Evolutionary conservation across 2,329 filamentous ascomycete genomes (phyloP).

Genomic region (Graphiopsis chlorocephala): DNA sequence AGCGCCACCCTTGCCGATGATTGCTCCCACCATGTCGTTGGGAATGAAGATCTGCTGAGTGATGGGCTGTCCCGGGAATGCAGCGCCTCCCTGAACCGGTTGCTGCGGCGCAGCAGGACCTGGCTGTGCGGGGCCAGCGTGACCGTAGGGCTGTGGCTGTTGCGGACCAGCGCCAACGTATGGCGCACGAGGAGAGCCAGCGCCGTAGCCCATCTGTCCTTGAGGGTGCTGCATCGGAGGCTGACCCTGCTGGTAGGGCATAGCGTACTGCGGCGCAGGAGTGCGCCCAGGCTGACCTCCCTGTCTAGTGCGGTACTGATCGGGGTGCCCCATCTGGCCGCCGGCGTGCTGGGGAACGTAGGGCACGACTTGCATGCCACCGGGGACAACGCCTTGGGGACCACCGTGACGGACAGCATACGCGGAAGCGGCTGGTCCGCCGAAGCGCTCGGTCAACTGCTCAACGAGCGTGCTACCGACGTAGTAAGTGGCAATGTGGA

Average conservation of each 20-base stretch:
- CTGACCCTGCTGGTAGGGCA: constrained; percentile 67
- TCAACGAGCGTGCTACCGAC: constrained; percentile 97
- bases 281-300: constrained; percentile 72
- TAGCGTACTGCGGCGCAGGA: constrained; percentile 52
- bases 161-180: constrained; percentile 80
- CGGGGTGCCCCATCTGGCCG: constrained; percentile 87
- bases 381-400: constrained; percentile 87
- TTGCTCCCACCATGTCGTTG: constrained; percentile 98
- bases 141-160: constrained; percentile 65
- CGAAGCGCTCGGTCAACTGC: constrained; percentile 94
- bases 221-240: constrained; percentile 47
- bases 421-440: constrained; percentile 92
- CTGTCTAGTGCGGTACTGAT: constrained; percentile 72
- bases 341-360: constrained; percentile 92
- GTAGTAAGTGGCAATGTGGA: constrained; percentile 98
- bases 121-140: constrained; percentile 59
- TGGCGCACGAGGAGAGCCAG: constrained; percentile 64
- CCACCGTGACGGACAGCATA: constrained; percentile 94
- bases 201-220: constrained; percentile 71
- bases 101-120: constrained; percentile 67
- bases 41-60: constrained; percentile 99
- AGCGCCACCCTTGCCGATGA: constrained; percentile 95
- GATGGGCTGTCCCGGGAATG: constrained; percentile 69
- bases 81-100: constrained; percentile 66
- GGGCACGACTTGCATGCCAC: constrained; percentile 98